Base-by-base conservation (phyloP, 345 rosid genomes). In the Dipteronia sinensis region DNA sequence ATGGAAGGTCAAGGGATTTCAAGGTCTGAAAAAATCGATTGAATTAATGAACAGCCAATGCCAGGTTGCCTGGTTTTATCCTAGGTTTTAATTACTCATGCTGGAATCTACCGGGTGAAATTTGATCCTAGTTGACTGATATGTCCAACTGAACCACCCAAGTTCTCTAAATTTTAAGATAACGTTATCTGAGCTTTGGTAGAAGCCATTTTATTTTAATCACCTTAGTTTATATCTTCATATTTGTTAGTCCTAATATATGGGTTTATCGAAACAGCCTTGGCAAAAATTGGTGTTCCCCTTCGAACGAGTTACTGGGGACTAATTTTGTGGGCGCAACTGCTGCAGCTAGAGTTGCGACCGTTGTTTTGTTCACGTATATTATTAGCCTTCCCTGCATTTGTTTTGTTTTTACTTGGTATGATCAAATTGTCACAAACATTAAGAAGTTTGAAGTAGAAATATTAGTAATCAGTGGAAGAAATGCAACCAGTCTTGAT, bases 261-360 rank as follows among this genome's bases (percentile, higher is more conserved):
- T 42, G 10, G 8, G 10, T 42, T 42, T 42, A 42, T 42, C 46
- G 9, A 42, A 42, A 42, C 46, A 42, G 46, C 46, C 46, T 42
- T 9, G 46, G 46, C 6, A 31, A 31, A 96, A 94, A 75, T 71
- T 80, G 79, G 78, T 74, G 55, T 92, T 91, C 79, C 97, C 92
- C 15, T 92, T 94, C 6, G 97, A 92, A 80, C 90, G 97, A 84
- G 97, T 92, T 38, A n/a, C 97, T 83, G 69, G 97, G 98, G 77
- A 74, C 85, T 62, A 78, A 72, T 71, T 58, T 17, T 5, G 13
- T 31, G 75, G 25, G 23, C 34, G 34, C 34, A 31, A 2, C 34
- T 31, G 34, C 34, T 31, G 34, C 34, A 31, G 34, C 34, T 31
- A 31, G 34, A 31, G 34, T 31, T 31, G 31, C 3, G 34, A 31